Evolutionary conservation across 2,329 filamentous ascomycete species (phyloP).

Genomic region (Ascocoryne sarcoides): DNA sequence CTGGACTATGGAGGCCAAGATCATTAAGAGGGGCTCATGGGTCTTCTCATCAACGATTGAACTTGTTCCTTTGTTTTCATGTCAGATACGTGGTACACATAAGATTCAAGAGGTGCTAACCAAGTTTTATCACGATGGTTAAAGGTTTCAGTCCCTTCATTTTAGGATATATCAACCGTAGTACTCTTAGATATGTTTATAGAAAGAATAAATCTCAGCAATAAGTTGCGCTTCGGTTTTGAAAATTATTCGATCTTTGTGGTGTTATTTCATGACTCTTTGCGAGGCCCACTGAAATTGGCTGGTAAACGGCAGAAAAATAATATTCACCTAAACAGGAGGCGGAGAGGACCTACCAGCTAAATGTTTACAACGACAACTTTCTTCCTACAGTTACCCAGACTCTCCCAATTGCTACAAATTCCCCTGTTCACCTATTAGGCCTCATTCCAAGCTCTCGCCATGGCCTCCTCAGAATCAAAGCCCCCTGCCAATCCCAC

Average conservation of each 20-base stretch:
- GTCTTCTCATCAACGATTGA: slow-evolving; percentile 98
- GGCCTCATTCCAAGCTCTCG: neutral
- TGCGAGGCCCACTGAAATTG: neutral
- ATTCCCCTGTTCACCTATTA: neutral
- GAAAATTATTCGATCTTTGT: neutral
- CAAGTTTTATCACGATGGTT: slow-evolving; percentile 62
- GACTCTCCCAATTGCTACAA: neutral
- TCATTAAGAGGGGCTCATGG: slow-evolving; percentile 86
- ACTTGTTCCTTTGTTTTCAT: slow-evolving; percentile 65
- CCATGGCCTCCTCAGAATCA: slow-evolving; percentile 1
- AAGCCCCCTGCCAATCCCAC: slow-evolving; percentile 6
- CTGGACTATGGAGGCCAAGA: slow-evolving; percentile 85
- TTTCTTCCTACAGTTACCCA: no score
- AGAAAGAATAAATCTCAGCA: no score
- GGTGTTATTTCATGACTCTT: slow-evolving; percentile 1
- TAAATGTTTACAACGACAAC: no score
- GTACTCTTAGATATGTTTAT: no score
- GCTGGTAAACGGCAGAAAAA: slow-evolving; percentile 13
- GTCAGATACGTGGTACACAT: neutral
- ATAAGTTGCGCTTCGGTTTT: neutral
- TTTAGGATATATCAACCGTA: slow-evolving; percentile 19
- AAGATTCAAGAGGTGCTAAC: slow-evolving; percentile 32
- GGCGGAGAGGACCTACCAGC: no score
- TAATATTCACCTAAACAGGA: no score
- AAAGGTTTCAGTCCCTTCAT: slow-evolving; percentile 48